Evolutionary conservation across 225 moss, liverwort and hornwort genomes (phyloP).

Genomic region (Thuidium tamariscinum): DNA sequence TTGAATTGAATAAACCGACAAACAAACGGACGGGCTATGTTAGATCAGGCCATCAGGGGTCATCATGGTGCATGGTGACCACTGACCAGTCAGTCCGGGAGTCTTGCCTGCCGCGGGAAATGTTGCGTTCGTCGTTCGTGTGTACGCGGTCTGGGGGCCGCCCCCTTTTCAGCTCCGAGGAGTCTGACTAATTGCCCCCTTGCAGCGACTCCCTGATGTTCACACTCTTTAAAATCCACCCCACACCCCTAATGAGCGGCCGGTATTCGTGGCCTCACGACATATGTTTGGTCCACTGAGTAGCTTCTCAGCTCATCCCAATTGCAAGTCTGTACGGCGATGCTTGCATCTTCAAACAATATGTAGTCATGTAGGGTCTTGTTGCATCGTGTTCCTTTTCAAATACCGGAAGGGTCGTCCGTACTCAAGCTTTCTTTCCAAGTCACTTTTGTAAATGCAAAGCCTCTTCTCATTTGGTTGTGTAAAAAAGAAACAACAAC

Average conservation of each 20-base stretch:
- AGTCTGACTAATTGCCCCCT: background rate
- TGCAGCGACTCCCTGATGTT: background rate
- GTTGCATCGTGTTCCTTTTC: background rate
- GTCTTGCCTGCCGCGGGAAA: background rate
- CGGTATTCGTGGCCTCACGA: background rate
- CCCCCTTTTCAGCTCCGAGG: background rate
- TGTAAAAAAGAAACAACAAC: too few species aligned
- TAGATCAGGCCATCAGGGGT: background rate
- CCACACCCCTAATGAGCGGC: background rate
- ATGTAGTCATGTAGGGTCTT: background rate
- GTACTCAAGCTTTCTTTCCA: background rate
- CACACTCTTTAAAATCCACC: background rate
- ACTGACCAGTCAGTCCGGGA: background rate
- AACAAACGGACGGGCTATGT: too few species aligned
- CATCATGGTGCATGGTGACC: background rate
- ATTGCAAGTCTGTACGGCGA: background rate
- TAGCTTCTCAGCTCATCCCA: background rate
- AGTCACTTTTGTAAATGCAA: background rate
- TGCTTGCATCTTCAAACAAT: background rate
- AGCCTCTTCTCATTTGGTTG: fast-evolving
- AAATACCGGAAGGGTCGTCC: background rate
- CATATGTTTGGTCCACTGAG: background rate
- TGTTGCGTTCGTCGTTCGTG: background rate
- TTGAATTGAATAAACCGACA: too few species aligned
- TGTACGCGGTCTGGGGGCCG: background rate